Conservation (phyloP, 176 grass and related monocot species). For the Eragrostis curvula region DNA sequence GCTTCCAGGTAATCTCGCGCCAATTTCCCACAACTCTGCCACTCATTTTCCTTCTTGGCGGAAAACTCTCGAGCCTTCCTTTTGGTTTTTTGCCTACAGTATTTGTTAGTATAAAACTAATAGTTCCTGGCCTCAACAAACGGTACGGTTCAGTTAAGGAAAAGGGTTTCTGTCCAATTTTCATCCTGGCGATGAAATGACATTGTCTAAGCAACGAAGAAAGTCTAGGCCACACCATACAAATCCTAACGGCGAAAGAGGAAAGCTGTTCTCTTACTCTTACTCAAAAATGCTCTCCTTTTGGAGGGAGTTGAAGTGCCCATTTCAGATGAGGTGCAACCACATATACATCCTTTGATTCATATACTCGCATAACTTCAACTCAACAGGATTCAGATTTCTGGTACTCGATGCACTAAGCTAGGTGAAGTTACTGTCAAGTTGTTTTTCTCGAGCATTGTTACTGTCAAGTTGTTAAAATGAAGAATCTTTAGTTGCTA, state of each 20-base stretch:
- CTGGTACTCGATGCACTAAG: background rate
- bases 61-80: background rate
- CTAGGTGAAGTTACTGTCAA: background rate
- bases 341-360: background rate
- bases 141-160: background rate
- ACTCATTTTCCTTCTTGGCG: background rate
- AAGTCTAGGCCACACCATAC: background rate
- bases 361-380: background rate
- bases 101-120: too few species aligned
- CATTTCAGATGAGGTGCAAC: conserved; percentile 43
- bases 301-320: conserved; percentile 34
- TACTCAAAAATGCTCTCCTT: conserved; percentile 28
- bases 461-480: background rate
- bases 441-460: too few species aligned
- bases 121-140: background rate
- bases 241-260: background rate
- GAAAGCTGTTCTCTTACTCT: conserved; percentile 45
- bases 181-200: background rate
- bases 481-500: background rate
- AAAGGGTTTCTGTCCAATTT: background rate
- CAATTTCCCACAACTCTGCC: conserved; percentile 1
- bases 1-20: conserved; percentile 9
- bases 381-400: background rate
- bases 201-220: background rate
- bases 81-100: too few species aligned